Percentiles rank a stretch among this genome's conserved stretches.
These are phyloP conservation scores for Phytophthora chlamydospora DNA, from an alignment of 352 stramenopile species.

Conservation along the genomic window DNA sequence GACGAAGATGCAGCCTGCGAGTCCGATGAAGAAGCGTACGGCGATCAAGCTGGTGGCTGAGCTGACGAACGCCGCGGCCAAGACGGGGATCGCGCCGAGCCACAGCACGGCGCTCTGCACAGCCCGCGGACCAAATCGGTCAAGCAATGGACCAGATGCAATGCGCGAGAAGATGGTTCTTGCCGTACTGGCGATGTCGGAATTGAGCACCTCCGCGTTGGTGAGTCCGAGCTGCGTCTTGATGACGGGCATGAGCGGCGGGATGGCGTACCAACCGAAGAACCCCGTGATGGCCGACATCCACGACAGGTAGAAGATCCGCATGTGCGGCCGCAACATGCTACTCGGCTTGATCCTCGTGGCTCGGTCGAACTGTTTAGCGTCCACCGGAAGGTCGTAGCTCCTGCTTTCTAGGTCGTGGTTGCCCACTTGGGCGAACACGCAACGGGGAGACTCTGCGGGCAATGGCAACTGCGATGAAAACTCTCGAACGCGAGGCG, in stretches of 20 bases:
- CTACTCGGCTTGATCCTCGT: conserved; percentile 82
- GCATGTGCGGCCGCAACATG: conserved; percentile 93
- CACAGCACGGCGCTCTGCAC: conserved; percentile 86
- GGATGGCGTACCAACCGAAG: conserved; percentile 95
- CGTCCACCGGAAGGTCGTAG: conserved; percentile 63
- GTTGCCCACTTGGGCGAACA: conserved; percentile 33
- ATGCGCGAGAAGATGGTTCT: conserved; percentile 94
- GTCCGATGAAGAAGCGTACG: conserved; percentile 95
- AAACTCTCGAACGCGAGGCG: conserved; percentile 25
- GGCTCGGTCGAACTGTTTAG: conserved; percentile 66
- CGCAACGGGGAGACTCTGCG: conserved; percentile 23
- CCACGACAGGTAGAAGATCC: conserved; percentile 94
- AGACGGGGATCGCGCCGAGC: conserved; percentile 86
- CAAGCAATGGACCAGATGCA: conserved; percentile 91
- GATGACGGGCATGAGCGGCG: conserved; percentile 94
- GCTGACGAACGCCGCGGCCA: conserved; percentile 88
- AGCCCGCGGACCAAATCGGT: conserved; percentile 90
- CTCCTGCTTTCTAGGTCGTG: conserved; percentile 23
- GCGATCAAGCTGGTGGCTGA: conserved; percentile 73
- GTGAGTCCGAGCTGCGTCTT: conserved; percentile 84
- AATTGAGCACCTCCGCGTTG: conserved; percentile 90
- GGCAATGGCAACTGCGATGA: conserved; percentile 28
- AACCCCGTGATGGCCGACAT: conserved; percentile 94
- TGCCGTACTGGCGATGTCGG: conserved; percentile 91
- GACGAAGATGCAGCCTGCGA: conserved; percentile 95